Evolutionary conservation across 352 stramenopile genomes (phyloP), one percentile per base, ranked within the genome.

Genomic region (Phytophthora chlamydospora): DNA sequence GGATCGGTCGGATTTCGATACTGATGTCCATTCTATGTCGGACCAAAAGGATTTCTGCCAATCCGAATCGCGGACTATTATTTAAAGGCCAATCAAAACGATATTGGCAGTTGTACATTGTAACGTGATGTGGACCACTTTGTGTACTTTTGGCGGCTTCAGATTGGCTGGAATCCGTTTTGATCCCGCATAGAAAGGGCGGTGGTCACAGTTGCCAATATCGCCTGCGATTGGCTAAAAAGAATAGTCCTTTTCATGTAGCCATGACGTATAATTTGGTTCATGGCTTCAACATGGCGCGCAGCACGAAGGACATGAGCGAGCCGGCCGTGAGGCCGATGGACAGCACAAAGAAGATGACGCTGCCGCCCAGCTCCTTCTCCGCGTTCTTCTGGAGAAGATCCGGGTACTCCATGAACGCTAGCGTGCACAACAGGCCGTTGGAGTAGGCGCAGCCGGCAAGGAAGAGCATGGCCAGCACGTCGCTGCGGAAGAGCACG

Each of bases 331-430:
- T 90, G 50, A 93, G 75, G 11, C 86, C 86, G 7, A 90, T 59
- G 4, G 82, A 91, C 14, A 95, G 66, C 45, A 90, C 74, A 45
- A 93, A 91, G 66, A 93, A 92, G 80, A 95, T 91, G 66, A 92
- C 66, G 27, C 78, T 90, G 35, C 86, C 81, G 35, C 81, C 78
- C 16, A 91, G 42, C 48, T 91, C 82, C 46, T 93, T 93, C 42
- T 89, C 86, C 32, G 67, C 68, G 56, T 75, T 86, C 31, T 68
- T 75, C 29, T 50, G 61, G 17, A 91, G 75, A 24, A 84, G 35
- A 32, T 73, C 56, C 19, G 86, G 79, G 61, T 90, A 92, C 61
- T 91, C 67, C 86, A 95, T 95, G 44, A 93, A 75, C 29, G 84
- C 77, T 36, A 92, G 50, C 32, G 84, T 92, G 17, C 65, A 82